Conservation (phyloP, 2,329 filamentous ascomycete genomes). For the Talaromyces sp. region DNA sequence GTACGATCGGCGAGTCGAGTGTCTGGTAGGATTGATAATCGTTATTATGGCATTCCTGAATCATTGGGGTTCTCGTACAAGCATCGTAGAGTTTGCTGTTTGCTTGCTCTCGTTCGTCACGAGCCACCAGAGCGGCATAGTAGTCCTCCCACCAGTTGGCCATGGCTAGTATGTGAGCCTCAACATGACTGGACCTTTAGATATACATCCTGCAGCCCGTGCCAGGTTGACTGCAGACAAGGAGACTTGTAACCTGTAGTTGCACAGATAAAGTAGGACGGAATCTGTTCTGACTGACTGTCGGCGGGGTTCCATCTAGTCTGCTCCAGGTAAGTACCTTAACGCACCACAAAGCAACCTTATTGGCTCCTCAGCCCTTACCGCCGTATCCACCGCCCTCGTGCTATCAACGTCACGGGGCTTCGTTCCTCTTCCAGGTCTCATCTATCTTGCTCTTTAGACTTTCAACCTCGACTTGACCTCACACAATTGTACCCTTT, state of each 20-base stretch:
- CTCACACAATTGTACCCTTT: neutral
- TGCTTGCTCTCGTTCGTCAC: constrained; percentile 63
- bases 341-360: neutral
- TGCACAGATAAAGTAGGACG: neutral
- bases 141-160: constrained; percentile 79
- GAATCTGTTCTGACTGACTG: neutral
- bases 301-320: constrained; percentile 1
- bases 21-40: constrained; percentile 43
- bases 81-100: constrained; percentile 68
- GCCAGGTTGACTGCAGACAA: no score
- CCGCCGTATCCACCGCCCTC: constrained; percentile 30
- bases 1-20: constrained; percentile 63
- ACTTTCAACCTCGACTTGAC: neutral
- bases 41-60: constrained; percentile 8
- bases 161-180: constrained; percentile 38
- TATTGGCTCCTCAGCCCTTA: constrained; percentile 13
- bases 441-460: neutral
- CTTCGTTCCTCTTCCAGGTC: constrained; percentile 1
- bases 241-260: neutral
- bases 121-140: constrained; percentile 64
- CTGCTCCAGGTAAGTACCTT: constrained; percentile 1
- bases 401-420: constrained; percentile 17
- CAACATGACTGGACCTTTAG: neutral
- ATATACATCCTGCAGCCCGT: neutral
- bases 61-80: constrained; percentile 49